Evolutionary conservation across 23 red algal genomes (phyloP).

Genomic region (Gracilaria caudata): DNA sequence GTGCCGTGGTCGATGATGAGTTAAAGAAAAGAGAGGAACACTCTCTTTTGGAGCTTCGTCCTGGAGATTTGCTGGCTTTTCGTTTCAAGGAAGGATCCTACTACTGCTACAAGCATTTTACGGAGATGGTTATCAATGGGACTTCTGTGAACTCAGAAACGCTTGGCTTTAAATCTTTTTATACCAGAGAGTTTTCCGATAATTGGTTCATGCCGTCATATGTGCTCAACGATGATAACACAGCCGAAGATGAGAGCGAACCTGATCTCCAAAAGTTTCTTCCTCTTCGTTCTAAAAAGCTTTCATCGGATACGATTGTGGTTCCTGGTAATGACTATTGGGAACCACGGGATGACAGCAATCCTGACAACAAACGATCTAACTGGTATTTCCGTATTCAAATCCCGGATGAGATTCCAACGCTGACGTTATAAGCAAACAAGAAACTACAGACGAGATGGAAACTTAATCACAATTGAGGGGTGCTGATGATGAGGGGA

Average conservation of each 20-base stretch:
- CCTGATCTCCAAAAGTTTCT: constrained; percentile 47
- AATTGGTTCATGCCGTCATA: constrained; percentile 64
- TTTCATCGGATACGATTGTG: constrained; percentile 12
- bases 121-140: constrained; percentile 65
- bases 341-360: constrained; percentile 54
- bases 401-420: constrained; percentile 37
- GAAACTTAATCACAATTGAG: too few species aligned
- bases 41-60: constrained; percentile 51
- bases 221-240: constrained; percentile 40
- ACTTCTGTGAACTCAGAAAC: constrained; percentile 26
- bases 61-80: constrained; percentile 65
- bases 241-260: constrained; percentile 55
- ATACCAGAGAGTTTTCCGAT: constrained; percentile 45
- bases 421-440: constrained; percentile 29
- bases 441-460: too few species aligned
- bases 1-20: constrained; percentile 29
- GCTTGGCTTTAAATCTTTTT: constrained; percentile 28
- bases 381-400: constrained; percentile 69
- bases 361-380: constrained; percentile 40
- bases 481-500: too few species aligned
- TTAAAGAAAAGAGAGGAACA: constrained; percentile 42
- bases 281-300: constrained; percentile 47
- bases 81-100: constrained; percentile 49
- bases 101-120: constrained; percentile 68
- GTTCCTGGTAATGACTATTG: constrained; percentile 55